These are phyloP conservation scores for Boletus sp. DNA, from an alignment of 768 basidiomycete genomes.

Conservation along the genomic window DNA sequence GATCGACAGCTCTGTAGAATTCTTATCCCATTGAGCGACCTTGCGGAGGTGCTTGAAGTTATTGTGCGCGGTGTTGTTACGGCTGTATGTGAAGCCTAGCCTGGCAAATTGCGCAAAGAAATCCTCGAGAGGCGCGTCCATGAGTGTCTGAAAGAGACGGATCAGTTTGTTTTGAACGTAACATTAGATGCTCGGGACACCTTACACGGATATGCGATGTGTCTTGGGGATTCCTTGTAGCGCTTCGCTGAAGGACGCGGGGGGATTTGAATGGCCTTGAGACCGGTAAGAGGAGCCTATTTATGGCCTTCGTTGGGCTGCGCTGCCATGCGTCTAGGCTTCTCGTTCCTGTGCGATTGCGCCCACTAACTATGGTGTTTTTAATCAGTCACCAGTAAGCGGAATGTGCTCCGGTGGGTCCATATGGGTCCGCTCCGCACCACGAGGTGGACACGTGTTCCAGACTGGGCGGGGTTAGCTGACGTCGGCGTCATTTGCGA, in stretches of 20 bases:
- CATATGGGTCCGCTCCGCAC: not conserved
- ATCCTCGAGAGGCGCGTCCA: constrained; percentile 19
- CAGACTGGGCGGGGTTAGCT: not conserved
- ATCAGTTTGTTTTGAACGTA: not conserved
- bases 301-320: not conserved
- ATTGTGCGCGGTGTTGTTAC: constrained; percentile 10
- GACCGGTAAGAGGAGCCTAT: not conserved
- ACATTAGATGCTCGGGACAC: too few relatives aligned
- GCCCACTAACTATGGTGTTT: not conserved
- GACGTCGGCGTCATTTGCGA: too few relatives aligned
- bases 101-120: constrained; percentile 25
- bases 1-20: not conserved
- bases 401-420: not conserved
- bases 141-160: not conserved
- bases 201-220: too few relatives aligned
- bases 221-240: not conserved
- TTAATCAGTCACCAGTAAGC: not conserved
- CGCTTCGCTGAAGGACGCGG: not conserved
- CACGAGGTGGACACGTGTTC: not conserved
- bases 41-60: constrained; percentile 22
- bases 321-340: not conserved
- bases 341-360: constrained; percentile 9
- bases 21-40: not conserved
- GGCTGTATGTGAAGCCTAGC: constrained; percentile 15
- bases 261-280: not conserved